phyloP scores from a whole-genome alignment of 176 grass and related monocot genomes.

The Thinopyrum elongatum region DNA sequence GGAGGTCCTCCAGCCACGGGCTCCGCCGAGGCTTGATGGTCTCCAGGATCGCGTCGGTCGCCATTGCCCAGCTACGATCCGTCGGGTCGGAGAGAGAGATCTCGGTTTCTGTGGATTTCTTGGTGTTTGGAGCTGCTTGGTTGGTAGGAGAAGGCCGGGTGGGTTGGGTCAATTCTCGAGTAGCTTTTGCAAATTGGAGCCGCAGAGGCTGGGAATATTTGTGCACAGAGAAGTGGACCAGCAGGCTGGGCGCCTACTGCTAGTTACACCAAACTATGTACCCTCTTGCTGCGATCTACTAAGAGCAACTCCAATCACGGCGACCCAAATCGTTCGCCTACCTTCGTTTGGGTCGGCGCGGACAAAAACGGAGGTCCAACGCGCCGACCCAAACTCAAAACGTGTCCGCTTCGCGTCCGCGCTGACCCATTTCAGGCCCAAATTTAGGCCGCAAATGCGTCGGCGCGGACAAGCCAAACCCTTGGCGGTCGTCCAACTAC shows the following conservation, averaged over 20 bases:
- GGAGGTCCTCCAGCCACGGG: conserved; percentile 55
- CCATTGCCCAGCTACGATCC: conserved; percentile 24
- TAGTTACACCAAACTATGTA: conserved; percentile 27
- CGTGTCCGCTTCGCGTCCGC: too few species aligned
- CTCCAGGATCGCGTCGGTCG: conserved; percentile 57
- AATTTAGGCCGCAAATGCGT: too few species aligned
- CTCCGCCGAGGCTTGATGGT: conserved; percentile 46
- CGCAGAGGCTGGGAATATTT: neutral
- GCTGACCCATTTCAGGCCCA: too few species aligned
- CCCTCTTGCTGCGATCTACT: neutral
- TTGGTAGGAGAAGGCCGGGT: conserved; percentile 15
- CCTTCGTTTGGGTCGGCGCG: too few species aligned
- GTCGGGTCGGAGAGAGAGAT: neutral
- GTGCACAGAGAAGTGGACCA: conserved; percentile 13
- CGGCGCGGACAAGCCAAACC: too few species aligned
- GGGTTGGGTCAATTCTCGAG: neutral
- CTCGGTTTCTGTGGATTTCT: neutral
- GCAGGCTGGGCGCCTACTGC: neutral
- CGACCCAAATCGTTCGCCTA: too few species aligned
- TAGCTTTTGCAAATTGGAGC: conserved; percentile 14
- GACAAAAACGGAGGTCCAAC: too few species aligned
- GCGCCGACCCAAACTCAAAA: too few species aligned
- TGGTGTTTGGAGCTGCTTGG: conserved; percentile 6
- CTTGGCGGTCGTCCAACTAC: too few species aligned
- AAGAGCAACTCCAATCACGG: too few species aligned